Conservation (phyloP, 2,329 filamentous ascomycete species). For the Anthostomella pinea region DNA sequence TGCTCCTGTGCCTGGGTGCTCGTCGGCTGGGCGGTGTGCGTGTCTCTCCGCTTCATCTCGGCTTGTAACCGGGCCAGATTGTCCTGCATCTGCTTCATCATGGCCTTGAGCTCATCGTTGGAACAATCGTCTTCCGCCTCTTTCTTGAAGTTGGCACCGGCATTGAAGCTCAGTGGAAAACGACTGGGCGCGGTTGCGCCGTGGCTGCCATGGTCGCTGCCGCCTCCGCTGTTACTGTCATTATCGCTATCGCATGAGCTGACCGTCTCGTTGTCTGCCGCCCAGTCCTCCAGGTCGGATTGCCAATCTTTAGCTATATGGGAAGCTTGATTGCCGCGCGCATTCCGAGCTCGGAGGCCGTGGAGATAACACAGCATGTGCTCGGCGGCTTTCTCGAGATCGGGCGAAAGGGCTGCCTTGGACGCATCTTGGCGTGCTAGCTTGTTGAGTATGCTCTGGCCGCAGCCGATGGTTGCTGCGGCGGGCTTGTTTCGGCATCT, state of each 20-base stretch:
- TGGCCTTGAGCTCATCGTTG: constrained; percentile 2
- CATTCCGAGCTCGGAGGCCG: no score
- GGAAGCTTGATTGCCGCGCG: constrained; percentile 1
- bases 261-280: not conserved
- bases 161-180: no score
- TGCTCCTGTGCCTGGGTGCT: no score
- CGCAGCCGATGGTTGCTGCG: constrained; percentile 1
- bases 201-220: not conserved
- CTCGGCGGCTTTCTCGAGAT: constrained; percentile 8
- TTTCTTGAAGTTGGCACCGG: no score
- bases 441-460: constrained; percentile 2
- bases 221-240: not conserved
- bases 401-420: constrained; percentile 8
- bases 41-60: constrained; percentile 2
- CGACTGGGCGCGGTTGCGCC: no score
- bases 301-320: constrained; percentile 8
- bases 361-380: constrained; percentile 7
- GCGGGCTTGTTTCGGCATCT: constrained; percentile 8
- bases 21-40: constrained; percentile 1
- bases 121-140: not conserved
- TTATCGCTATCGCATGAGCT: not conserved
- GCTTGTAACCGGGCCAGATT: constrained; percentile 1
- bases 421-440: constrained; percentile 3
- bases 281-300: constrained; percentile 5
- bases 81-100: constrained; percentile 4